Percentiles rank a stretch among this genome's conserved stretches.
phyloP scores from a whole-genome alignment of 2,329 filamentous ascomycete genomes.

The Phialophora macrospora region DNA sequence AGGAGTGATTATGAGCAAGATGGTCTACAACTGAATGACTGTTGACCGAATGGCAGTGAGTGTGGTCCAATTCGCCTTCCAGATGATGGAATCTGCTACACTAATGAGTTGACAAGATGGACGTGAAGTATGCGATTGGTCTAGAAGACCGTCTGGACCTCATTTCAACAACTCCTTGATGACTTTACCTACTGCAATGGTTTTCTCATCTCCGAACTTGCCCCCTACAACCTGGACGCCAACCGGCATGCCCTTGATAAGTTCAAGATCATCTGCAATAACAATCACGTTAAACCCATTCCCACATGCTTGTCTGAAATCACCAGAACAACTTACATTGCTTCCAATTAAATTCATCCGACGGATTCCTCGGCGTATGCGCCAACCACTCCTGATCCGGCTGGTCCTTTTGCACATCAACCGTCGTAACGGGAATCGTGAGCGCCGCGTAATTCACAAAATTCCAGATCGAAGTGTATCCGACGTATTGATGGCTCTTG shows the following conservation, averaged over 20 bases:
- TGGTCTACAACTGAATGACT: no score
- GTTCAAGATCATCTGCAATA: constrained; percentile 40
- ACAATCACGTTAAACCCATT: no score
- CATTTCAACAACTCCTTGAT: constrained; percentile 39
- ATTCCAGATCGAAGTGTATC: constrained; percentile 45
- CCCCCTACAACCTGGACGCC: constrained; percentile 45
- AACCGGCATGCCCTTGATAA: constrained; percentile 45
- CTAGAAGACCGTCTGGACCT: no score
- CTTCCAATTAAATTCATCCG: constrained; percentile 4
- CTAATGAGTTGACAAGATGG: no score
- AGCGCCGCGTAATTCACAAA: constrained; percentile 44
- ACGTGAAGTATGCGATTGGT: no score
- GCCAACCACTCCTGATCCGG: neutral
- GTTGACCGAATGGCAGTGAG: no score
- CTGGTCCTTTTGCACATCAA: constrained; percentile 33
- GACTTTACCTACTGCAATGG: constrained; percentile 44
- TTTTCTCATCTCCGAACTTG: constrained; percentile 45
- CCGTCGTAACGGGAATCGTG: constrained; percentile 43
- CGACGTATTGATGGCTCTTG: constrained; percentile 44
- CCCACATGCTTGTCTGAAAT: no score
- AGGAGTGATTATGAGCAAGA: no score
- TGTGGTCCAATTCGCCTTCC: no score
- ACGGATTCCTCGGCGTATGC: constrained; percentile 12
- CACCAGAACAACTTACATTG: constrained; percentile 4
- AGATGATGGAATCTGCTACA: no score